These are phyloP conservation scores for Saturnispora galanensis DNA, from an alignment of 805 yeast genomes.

Conservation along the genomic window DNA sequence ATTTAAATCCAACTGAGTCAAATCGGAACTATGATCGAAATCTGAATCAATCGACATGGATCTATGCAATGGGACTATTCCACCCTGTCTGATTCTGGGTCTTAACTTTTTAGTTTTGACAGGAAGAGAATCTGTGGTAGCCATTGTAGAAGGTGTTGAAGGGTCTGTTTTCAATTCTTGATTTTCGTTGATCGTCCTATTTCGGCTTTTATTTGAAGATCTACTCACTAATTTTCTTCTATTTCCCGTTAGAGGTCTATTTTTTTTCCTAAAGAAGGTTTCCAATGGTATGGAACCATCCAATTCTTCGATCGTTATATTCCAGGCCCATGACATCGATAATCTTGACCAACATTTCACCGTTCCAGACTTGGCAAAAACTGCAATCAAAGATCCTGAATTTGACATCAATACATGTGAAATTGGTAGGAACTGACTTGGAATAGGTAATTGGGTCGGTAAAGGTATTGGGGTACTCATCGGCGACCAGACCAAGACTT, in stretches of 20 bases:
- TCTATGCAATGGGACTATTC: constrained; percentile 6
- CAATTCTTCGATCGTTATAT: constrained; percentile 32
- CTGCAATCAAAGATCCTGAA: constrained; percentile 48
- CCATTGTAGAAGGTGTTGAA: not conserved
- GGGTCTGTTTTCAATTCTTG: not conserved
- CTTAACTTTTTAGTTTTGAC: not conserved
- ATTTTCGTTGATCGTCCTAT: not conserved
- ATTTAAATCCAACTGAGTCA: constrained; percentile 21
- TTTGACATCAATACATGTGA: constrained; percentile 46
- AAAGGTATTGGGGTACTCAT: constrained; percentile 36
- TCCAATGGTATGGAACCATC: constrained; percentile 36
- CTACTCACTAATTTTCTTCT: constrained; percentile 22
- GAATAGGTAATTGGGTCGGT: constrained; percentile 35
- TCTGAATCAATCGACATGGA: constrained; percentile 26
- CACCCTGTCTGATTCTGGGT: not conserved
- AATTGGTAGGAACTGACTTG: constrained; percentile 50
- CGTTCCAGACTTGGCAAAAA: constrained; percentile 42
- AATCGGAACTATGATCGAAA: constrained; percentile 22
- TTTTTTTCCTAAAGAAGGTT: constrained; percentile 49
- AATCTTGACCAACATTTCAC: constrained; percentile 54
- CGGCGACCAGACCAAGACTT: constrained; percentile 67
- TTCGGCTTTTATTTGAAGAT: constrained; percentile 9
- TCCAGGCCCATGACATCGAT: constrained; percentile 50
- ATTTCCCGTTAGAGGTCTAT: constrained; percentile 31
- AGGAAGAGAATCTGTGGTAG: not conserved